Base-by-base conservation (phyloP, 1,284 basidiomycete genomes). In the Ceraceosorus guamensis region DNA sequence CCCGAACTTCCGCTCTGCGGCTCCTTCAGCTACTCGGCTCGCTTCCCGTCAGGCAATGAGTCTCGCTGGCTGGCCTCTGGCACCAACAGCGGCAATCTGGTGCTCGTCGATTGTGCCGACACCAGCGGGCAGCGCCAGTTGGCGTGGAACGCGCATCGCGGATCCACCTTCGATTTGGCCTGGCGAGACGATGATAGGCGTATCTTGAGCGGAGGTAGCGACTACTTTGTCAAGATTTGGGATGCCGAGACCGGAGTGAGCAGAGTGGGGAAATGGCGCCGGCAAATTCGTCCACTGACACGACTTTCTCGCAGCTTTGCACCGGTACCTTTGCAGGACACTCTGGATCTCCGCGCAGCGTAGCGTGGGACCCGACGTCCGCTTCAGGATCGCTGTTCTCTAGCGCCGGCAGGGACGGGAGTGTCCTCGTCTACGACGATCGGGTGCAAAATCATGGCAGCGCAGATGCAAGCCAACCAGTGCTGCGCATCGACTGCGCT, bases 61-160 rank as follows among this genome's bases (percentile, higher is more conserved):
- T 58, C 68, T 14, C 70, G 69, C 52, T 73, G 69, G 62, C 66
- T 75, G 2, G 73, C 73, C 1, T 67, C 71, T 0, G 73, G 73
- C 33, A 68, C 70, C 53, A 71, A 74, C 57, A 68, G 73, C 46
- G 72, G 73, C 5, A 61, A 67, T 13, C 59, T 75, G 46, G 61
- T 63, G 4, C 62, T 75, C 4, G 50, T 74, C 53, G 62, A 75
- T 50, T 71, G 10, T 49, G 61, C 31, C 60, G 62, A 24, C 61
- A 65, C 54, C 61, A 34, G 11, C 31, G 2, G 52, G 31, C n/a
- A 46, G 53, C 14, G 18, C 16, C 2, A 45, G 24, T 30, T 55
- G 33, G 16, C 46, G 18, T 65, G 63, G 62, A 53, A 62, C 32
- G 58, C 62, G 11, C 60, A 59, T 18, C 46, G 52, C 0, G 62